phyloP scores from a whole-genome alignment of 2,329 filamentous ascomycete genomes.

The Cladorrhinum sp. region DNA sequence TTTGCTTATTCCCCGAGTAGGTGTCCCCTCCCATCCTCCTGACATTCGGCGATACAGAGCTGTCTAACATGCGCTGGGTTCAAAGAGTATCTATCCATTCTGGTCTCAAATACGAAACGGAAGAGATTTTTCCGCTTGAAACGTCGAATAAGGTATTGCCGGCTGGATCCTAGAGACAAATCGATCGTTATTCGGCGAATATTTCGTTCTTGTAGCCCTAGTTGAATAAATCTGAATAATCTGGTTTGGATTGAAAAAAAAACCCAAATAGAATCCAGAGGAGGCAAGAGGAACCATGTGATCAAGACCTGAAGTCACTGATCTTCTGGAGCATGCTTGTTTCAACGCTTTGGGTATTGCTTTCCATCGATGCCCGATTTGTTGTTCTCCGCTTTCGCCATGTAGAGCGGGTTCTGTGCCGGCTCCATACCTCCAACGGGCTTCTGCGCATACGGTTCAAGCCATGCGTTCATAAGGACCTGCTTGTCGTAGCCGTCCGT shows the following conservation, averaged over 20 bases:
- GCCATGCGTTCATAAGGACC: conserved; percentile 14
- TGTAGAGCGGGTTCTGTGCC: not conserved
- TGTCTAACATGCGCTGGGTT: too few relatives aligned
- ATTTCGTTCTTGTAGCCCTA: not conserved
- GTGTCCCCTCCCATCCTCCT: too few relatives aligned
- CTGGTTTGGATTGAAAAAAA: not conserved
- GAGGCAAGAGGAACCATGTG: not conserved
- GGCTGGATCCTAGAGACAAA: not conserved
- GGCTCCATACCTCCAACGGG: not conserved
- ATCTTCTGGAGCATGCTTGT: not conserved
- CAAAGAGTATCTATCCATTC: not conserved
- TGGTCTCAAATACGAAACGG: not conserved
- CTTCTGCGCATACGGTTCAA: conserved; percentile 7
- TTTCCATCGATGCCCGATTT: not conserved
- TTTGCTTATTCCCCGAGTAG: not conserved
- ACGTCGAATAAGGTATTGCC: not conserved
- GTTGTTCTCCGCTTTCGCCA: not conserved
- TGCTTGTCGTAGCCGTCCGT: conserved; percentile 10
- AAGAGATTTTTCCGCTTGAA: not conserved
- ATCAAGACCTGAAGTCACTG: not conserved
- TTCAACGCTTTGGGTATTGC: not conserved
- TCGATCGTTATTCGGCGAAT: not conserved
- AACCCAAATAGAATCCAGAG: not conserved
- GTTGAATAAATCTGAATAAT: not conserved
- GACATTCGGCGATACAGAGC: too few relatives aligned